Base-by-base conservation (phyloP, 2,329 filamentous ascomycete species). In the Colletotrichum sp. region DNA sequence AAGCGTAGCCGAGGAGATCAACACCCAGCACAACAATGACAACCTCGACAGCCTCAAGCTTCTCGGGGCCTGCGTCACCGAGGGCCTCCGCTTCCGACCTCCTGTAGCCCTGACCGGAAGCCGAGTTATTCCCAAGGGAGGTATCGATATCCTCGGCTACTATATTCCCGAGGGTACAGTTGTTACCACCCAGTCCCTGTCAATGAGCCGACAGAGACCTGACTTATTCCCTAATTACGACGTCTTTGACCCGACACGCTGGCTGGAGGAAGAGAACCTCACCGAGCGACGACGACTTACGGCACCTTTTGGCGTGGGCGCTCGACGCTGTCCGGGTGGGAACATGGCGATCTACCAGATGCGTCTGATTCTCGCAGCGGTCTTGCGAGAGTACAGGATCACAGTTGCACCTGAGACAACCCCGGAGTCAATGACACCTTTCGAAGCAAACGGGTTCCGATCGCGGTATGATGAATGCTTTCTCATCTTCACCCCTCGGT, bases 381-480 rank as follows among this genome's bases (percentile, higher is more conserved):
- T 52, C n/a, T 24, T 52, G n/a, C 43, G 43, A 3, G 43, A 52
- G n/a, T 52, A 52, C 43, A 52, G 4, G n/a, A 21, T 52, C n/a
- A 52, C n/a, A 13, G 43, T 52, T 52, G 43, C 43, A 3, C 43
- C n/a, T 21, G 43, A 52, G 43, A 52, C 43, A 52, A 52, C 43
- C 43, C 43, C 43, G 12, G 43, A 52, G 43, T 21, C n/a, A 1
- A 79, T 79, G 78, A 64, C 30, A 10, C 78, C 78, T 18, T 79
- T 77, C 43, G 77, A 79, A 57, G 77, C 77, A 26, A 79, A 78
- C 32, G 78, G 77, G 24, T 79, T 72, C 48, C 74, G 78, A 24
- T 78, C 78, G 6, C 68, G 72, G 1, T 68, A 68, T 39, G 78
- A 79, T 57, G 60, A 36, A 28, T 79, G 77, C 65, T 32, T 71